Percentiles rank a stretch among this genome's conserved stretches.
Evolutionary conservation across 441 rosid genomes (phyloP).

Genomic region (Populus trichocarpa): DNA sequence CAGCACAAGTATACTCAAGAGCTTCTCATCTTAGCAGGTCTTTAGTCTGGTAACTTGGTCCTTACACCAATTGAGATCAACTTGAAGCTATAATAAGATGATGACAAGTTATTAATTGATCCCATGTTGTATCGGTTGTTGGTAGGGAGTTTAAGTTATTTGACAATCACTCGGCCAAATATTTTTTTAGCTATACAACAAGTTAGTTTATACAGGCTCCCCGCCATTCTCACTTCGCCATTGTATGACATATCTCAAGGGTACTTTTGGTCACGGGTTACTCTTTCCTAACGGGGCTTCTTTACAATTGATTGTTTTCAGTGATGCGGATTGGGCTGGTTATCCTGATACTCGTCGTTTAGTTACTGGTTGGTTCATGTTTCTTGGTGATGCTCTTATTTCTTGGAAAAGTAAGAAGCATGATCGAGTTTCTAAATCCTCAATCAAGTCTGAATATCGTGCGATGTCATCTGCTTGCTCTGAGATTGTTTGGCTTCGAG

Average conservation of each 20-base stretch:
- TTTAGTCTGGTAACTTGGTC: too few species aligned
- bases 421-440: too few species aligned
- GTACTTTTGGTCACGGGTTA: not conserved
- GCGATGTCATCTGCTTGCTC: too few species aligned
- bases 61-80: too few species aligned
- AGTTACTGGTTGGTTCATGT: too few species aligned
- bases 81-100: not conserved
- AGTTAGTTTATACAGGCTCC: not conserved
- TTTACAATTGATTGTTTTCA: not conserved
- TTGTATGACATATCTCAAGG: not conserved
- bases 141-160: not conserved
- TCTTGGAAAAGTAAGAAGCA: too few species aligned
- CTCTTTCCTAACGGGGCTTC: not conserved
- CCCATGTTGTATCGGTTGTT: not conserved
- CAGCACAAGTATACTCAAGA: too few species aligned
- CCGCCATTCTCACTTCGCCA: not conserved
- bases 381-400: too few species aligned
- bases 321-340: not conserved
- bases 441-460: too few species aligned
- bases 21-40: too few species aligned
- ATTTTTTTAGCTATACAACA: not conserved
- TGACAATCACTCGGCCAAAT: not conserved
- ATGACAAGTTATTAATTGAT: not conserved
- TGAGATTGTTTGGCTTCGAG: too few species aligned
- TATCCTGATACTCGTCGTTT: too few species aligned